Conservation (phyloP, 1,284 basidiomycete species). For the Tilletia walkeri region DNA sequence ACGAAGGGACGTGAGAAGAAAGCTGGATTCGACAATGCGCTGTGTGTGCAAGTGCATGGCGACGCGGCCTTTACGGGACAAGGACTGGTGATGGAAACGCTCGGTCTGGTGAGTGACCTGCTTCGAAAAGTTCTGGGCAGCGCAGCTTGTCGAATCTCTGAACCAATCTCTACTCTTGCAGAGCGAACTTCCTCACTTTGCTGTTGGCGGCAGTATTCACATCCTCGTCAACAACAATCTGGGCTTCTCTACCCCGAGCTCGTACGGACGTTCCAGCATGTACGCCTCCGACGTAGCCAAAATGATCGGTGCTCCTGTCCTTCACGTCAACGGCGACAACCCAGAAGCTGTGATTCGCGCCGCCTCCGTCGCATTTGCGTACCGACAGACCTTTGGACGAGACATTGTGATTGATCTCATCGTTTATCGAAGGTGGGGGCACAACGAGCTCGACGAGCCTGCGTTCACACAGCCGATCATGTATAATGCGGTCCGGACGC, state of each 20-base stretch:
- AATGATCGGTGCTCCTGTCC: conserved; percentile 79
- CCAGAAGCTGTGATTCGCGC: conserved; percentile 64
- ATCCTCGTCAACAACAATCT: conserved; percentile 76
- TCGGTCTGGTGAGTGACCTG: conserved; percentile 64
- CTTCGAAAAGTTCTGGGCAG: no score
- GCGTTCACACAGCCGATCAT: conserved; percentile 58
- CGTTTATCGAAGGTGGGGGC: conserved; percentile 74
- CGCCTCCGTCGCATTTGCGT: conserved; percentile 75
- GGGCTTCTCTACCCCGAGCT: conserved; percentile 82
- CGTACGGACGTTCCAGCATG: conserved; percentile 73
- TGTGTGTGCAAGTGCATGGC: conserved; percentile 84
- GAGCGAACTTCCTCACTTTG: conserved; percentile 68
- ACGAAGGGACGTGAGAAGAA: neutral
- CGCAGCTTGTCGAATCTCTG: no score
- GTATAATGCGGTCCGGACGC: conserved; percentile 76
- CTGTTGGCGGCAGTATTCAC: conserved; percentile 81
- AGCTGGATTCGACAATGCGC: conserved; percentile 41
- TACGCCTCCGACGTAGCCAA: conserved; percentile 88
- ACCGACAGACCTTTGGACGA: conserved; percentile 62
- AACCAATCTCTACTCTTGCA: neutral
- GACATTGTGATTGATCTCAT: conserved; percentile 73
- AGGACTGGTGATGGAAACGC: conserved; percentile 80
- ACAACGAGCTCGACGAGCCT: conserved; percentile 80
- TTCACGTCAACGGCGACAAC: conserved; percentile 88
- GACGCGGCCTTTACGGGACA: conserved; percentile 86